These are phyloP conservation scores for Neurospora sp. DNA, from an alignment of 495 filamentous ascomycete genomes.

Conservation along the genomic window DNA sequence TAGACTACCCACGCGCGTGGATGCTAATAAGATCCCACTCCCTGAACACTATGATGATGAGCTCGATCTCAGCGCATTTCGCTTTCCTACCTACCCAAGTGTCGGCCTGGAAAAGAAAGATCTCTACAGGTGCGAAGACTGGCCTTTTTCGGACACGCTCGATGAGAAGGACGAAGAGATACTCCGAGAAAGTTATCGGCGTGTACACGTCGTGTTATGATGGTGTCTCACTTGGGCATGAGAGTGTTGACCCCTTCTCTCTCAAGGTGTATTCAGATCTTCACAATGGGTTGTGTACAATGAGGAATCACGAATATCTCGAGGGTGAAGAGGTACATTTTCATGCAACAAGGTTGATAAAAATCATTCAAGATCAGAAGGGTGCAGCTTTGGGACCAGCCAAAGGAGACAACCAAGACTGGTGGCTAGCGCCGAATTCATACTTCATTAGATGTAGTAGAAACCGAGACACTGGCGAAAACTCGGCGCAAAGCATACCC, in stretches of 20 bases:
- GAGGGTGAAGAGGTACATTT: background rate
- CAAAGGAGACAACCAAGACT: background rate
- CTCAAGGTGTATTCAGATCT: background rate
- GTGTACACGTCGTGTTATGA: background rate
- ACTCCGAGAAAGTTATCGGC: background rate
- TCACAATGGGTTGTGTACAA: background rate
- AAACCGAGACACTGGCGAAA: background rate
- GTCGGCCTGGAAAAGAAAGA: background rate
- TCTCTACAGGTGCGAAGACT: background rate
- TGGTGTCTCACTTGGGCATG: background rate
- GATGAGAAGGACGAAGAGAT: background rate
- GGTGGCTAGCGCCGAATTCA: background rate
- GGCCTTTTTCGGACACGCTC: background rate
- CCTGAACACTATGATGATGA: background rate
- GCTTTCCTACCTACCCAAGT: background rate
- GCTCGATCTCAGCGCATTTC: background rate
- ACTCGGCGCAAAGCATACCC: background rate
- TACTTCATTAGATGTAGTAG: background rate
- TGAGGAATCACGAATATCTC: background rate
- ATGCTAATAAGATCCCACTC: background rate
- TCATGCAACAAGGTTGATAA: background rate
- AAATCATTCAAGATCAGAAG: background rate
- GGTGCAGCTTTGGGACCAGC: background rate
- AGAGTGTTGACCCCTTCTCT: background rate
- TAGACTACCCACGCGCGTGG: background rate